phyloP scores from a whole-genome alignment of 2,329 filamentous ascomycete species.

The Aureobasidium pullulans region DNA sequence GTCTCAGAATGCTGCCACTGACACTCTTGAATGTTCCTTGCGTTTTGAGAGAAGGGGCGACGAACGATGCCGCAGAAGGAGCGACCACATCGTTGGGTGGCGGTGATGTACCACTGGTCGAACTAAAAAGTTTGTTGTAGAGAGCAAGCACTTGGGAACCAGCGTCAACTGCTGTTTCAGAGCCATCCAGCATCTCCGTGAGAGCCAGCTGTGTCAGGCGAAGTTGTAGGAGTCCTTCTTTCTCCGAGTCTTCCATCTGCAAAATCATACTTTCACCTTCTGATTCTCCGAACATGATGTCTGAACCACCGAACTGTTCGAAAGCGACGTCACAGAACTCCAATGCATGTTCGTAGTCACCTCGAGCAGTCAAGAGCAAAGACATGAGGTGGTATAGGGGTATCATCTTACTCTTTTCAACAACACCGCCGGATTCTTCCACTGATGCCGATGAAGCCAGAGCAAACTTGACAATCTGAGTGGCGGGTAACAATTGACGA shows the following conservation, averaged over 20 bases:
- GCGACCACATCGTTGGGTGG: slow-evolving; percentile 37
- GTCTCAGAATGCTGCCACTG: slow-evolving; percentile 72
- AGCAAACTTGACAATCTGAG: slow-evolving; percentile 73
- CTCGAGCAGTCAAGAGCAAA: slow-evolving; percentile 74
- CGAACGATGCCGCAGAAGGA: slow-evolving; percentile 18
- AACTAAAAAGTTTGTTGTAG: slow-evolving; percentile 73
- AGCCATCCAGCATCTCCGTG: slow-evolving; percentile 74
- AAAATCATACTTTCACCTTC: slow-evolving; percentile 49
- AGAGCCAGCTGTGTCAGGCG: slow-evolving; percentile 91
- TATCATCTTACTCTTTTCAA: slow-evolving; percentile 54
- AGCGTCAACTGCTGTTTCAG: slow-evolving; percentile 78
- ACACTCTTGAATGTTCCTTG: slow-evolving; percentile 41
- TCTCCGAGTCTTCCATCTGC: slow-evolving; percentile 76
- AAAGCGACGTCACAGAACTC: slow-evolving; percentile 85
- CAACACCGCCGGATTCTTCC: not conserved
- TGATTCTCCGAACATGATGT: not conserved
- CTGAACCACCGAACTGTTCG: slow-evolving; percentile 65
- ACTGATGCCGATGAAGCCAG: slow-evolving; percentile 49
- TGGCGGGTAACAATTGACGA: slow-evolving; percentile 69
- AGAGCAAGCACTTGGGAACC: slow-evolving; percentile 77
- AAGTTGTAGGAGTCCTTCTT: slow-evolving; percentile 80
- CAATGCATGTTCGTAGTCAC: slow-evolving; percentile 73
- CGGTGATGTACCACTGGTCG: slow-evolving; percentile 37
- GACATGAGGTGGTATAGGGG: slow-evolving; percentile 88
- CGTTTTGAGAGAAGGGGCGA: slow-evolving; percentile 21